Percentiles rank a stretch among this genome's conserved stretches.
These are phyloP conservation scores for Vitis labrusca DNA, from an alignment of 164 flowering plant genomes.

Conservation along the genomic window DNA sequence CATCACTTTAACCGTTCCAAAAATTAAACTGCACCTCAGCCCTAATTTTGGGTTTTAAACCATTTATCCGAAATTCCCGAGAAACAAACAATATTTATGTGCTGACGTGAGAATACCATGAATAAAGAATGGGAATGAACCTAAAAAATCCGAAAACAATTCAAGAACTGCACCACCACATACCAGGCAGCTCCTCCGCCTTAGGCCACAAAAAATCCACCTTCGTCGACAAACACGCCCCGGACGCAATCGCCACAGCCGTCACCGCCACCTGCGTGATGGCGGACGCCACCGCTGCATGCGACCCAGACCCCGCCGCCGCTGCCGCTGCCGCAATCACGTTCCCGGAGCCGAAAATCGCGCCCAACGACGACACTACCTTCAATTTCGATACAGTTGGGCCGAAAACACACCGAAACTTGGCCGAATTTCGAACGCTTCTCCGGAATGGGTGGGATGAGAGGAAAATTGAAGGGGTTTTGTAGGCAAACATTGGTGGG, in stretches of 20 bases:
- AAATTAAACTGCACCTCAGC: too few species aligned
- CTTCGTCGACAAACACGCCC: constrained; percentile 93
- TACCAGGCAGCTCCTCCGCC: constrained; percentile 73
- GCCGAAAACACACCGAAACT: constrained; percentile 27
- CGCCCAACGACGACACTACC: constrained; percentile 40
- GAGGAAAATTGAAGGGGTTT: constrained; percentile 7
- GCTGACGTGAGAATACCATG: too few species aligned
- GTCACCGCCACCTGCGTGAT: constrained; percentile 88
- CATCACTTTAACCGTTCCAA: too few species aligned
- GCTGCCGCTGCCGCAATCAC: constrained; percentile 71
- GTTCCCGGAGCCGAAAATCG: constrained; percentile 47
- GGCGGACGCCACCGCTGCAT: constrained; percentile 81
- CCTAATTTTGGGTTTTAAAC: too few species aligned
- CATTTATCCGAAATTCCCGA: too few species aligned
- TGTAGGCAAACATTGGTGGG: constrained; percentile 19
- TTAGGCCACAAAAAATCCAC: constrained; percentile 92
- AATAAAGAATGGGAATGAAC: not conserved
- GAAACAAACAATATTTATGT: too few species aligned
- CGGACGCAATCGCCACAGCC: constrained; percentile 91
- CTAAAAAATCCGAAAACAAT: not conserved
- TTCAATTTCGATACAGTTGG: constrained; percentile 26
- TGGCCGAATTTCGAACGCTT: constrained; percentile 1
- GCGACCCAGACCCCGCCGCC: constrained; percentile 49
- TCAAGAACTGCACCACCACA: not conserved
- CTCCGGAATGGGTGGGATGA: not conserved